Evolutionary conservation across 306 rosid genomes (phyloP), one percentile per base, ranked within the genome.

Genomic region (Leucaena leucocephala): DNA sequence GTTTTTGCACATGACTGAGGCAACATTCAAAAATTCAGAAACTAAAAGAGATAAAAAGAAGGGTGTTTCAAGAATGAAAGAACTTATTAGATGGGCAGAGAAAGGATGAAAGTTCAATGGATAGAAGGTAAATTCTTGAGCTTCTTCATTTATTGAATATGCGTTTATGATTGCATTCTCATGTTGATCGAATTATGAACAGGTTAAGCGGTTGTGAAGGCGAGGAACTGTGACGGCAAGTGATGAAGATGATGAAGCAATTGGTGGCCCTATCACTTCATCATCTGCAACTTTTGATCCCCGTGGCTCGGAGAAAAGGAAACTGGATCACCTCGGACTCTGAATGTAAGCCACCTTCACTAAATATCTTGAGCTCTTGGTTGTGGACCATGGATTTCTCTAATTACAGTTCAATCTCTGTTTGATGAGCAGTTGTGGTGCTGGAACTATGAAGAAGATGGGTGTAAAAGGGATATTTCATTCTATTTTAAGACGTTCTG

Each of bases 261-360:
- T 54, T 6, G 85, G 84, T 57, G 83, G 86, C 76, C 85, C 87
- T 81, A 81, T 88, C 43, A 69, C 87, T 72, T 78, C 88, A 44
- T 86, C 85, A 4, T 48, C 68, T 66, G 70, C 72, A 38, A 76
- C 77, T 33, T 38, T 67, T 44, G 77, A 74, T 34, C n/a, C 81
- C 63, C 16, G 36, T 33, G 81, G 62, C 74, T 55, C 74, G 80
- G 2, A 87, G 79, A 82, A 82, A 68, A 52, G 97, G 87, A 65
- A 86, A 90, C 48, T 93, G 97, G 98, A 91, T 93, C 81, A 93
- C 94, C 48, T 88, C 94, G 10, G 91, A 91, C 43, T 86, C 91
- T 40, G 94, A 93, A 82, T 91, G 95, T 91, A 88, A 83, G 87
- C 35, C 38, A 39, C 10, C n/a, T 27, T 67, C 45, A 63, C 14